phyloP scores from a whole-genome alignment of 1,284 basidiomycete genomes.

The Sanghuangporus sanghuang region DNA sequence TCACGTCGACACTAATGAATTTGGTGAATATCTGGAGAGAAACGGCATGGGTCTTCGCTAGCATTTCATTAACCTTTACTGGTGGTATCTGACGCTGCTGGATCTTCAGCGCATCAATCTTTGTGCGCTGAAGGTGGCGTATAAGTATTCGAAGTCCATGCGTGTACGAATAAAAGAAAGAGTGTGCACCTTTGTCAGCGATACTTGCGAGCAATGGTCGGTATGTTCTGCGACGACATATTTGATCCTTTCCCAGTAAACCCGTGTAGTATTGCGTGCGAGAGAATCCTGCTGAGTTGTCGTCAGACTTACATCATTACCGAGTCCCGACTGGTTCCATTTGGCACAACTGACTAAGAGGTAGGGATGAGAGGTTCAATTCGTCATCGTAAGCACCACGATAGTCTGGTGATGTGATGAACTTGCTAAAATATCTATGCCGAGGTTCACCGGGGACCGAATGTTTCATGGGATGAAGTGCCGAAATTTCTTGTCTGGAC shows the following conservation, averaged over 20 bases:
- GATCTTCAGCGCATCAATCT: constrained; percentile 26
- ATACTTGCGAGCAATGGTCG: constrained; percentile 30
- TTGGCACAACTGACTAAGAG: too few relatives aligned
- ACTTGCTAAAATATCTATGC: too few relatives aligned
- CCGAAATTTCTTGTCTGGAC: too few relatives aligned
- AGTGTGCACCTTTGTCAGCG: constrained; percentile 23
- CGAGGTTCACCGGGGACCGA: too few relatives aligned
- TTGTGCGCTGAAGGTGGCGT: constrained; percentile 12
- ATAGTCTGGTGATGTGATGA: too few relatives aligned
- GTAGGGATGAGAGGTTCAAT: too few relatives aligned
- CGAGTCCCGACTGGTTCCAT: too few relatives aligned
- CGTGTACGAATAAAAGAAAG: neutral
- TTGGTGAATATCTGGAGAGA: constrained; percentile 36
- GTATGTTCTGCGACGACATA: constrained; percentile 17
- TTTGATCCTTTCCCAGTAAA: neutral
- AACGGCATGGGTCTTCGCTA: constrained; percentile 46
- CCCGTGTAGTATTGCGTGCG: too few relatives aligned
- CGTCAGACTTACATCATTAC: neutral
- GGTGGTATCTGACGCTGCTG: constrained; percentile 27
- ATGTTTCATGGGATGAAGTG: too few relatives aligned
- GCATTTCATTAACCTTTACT: constrained; percentile 36
- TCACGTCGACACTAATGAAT: neutral
- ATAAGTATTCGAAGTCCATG: neutral
- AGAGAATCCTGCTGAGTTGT: neutral
- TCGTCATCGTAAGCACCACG: too few relatives aligned